Conservation (phyloP, 202 grass and related monocot species). For the Miscanthus sacchariflorus region DNA sequence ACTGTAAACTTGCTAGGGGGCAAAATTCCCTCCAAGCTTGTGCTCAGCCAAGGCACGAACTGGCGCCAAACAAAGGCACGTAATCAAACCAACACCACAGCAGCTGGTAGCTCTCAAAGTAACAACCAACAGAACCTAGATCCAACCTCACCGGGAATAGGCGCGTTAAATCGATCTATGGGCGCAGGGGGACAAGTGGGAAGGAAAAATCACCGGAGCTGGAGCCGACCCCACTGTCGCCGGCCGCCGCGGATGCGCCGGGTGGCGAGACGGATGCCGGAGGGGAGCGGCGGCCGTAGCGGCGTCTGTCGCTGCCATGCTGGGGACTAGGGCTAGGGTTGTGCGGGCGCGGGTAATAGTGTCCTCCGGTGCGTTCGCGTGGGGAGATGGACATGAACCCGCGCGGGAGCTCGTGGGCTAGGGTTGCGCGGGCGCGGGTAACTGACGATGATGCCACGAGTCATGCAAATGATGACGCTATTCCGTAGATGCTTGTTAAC, state of each 20-base stretch:
- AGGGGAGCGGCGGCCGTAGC: constrained; percentile 31
- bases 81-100: not conserved
- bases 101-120: not conserved
- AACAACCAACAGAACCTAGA: constrained; percentile 47
- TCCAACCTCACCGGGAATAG: not conserved
- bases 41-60: not conserved
- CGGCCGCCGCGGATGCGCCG: not conserved
- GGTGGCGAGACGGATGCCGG: constrained; percentile 31
- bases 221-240: constrained; percentile 6
- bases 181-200: not conserved
- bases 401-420: constrained; percentile 47
- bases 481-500: too few species aligned
- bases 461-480: too few species aligned
- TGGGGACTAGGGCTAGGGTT: constrained; percentile 57
- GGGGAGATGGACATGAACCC: constrained; percentile 96
- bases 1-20: not conserved
- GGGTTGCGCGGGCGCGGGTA: too few species aligned
- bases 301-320: constrained; percentile 48
- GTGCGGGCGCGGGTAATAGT: constrained; percentile 41
- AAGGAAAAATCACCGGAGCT: constrained; percentile 43
- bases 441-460: too few species aligned
- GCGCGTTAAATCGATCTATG: constrained; percentile 8
- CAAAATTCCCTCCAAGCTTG: constrained; percentile 16
- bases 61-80: not conserved
- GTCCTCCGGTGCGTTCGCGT: constrained; percentile 74